These are phyloP conservation scores for Phoma sp. DNA, from an alignment of 2,329 filamentous ascomycete species.

Conservation along the genomic window DNA sequence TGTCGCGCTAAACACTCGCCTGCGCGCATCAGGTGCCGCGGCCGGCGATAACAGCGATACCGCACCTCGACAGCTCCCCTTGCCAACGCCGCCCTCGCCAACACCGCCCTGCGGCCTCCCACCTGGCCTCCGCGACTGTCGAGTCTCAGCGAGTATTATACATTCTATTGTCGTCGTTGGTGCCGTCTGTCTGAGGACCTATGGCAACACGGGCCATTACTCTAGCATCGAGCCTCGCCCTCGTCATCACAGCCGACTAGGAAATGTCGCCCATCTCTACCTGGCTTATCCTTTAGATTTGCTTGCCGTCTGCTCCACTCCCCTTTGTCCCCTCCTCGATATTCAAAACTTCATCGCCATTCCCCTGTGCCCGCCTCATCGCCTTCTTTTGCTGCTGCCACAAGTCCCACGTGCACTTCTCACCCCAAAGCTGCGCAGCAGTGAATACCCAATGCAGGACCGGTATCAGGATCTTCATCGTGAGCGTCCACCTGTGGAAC, in stretches of 20 bases:
- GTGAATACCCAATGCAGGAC: conserved; percentile 15
- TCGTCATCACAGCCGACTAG: no score
- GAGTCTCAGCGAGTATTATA: no score
- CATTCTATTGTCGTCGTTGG: no score
- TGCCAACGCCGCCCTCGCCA: no score
- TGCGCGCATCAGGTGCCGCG: conserved; percentile 1
- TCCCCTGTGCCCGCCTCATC: not conserved
- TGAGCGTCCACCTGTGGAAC: conserved; percentile 12
- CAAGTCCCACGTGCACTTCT: conserved; percentile 16
- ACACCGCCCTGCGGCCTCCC: no score
- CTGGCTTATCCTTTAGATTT: not conserved
- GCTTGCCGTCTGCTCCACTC: not conserved
- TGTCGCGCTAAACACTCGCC: conserved; percentile 7
- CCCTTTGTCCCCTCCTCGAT: not conserved
- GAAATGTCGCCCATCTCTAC: not conserved
- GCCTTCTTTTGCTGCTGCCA: conserved; percentile 14
- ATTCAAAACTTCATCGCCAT: not conserved
- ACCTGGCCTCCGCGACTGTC: no score
- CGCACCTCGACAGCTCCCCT: not conserved
- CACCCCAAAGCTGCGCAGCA: conserved; percentile 15
- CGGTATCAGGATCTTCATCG: conserved; percentile 15
- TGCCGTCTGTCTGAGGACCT: no score
- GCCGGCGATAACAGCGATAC: not conserved
- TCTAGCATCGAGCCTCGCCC: no score
- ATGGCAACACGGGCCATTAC: no score